Evolutionary conservation across 371 early-diverging fungal species (phyloP), one percentile per base, ranked within the genome.

Genomic region (Mucor racemosus): DNA sequence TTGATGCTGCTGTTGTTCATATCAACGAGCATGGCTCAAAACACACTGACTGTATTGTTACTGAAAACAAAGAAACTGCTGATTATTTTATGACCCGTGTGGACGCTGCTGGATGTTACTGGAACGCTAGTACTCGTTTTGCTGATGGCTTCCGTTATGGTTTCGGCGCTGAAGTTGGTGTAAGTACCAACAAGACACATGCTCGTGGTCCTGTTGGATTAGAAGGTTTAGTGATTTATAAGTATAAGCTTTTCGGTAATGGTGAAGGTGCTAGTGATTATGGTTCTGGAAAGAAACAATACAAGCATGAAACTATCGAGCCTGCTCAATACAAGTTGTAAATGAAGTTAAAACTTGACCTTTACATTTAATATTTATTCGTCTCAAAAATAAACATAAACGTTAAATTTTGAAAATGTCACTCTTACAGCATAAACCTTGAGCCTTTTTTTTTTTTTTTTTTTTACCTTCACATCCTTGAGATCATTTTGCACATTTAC

Each of bases 131-230:
- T 68, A 97, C 97, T 17, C 86, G 99, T 21, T 97, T 98, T 78
- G 96, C 99, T 31, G 99, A 98, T 76, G 99, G 99, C 5, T 98
- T 97, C 90, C 87, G 99, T 53, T 98, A 96, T 77, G 97, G 97
- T 7, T 97, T 97, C 78, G 97, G 99, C 39, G 94, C 97, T 1
- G 99, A 97, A 82, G 94, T 98, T 54, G 98, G 98, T 39, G 96
- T 92, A 11, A 93, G 93, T 67, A 98, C 99, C 41, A 98, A 97
- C 88, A 97, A 97, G 84, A 97, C 97, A 0, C 99, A 98, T 76
- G 97, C 97, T 10, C 89, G 99, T 65, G 99, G 99, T 1, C 99
- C 99, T 6, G 99, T 97, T 11, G 99, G 97, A 0, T 78, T 98
- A 57, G 97, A 97, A 75, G 97, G 99, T 3, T 75, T 98, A 64